These are phyloP conservation scores for Danielia oregonensis DNA, from an alignment of 805 yeast genomes.

Conservation along the genomic window DNA sequence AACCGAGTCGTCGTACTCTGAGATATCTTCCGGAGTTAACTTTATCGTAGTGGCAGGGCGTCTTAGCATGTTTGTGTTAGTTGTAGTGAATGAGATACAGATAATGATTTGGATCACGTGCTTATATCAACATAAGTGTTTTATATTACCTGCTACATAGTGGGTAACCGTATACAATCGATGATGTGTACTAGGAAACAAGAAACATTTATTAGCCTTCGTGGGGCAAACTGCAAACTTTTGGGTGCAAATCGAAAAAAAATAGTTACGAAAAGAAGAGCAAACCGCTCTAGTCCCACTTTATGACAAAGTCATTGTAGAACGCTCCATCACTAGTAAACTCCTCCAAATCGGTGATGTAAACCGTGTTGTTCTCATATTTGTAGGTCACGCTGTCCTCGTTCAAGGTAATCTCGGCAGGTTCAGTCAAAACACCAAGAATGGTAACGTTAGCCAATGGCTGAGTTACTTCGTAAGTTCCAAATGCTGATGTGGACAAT, in stretches of 20 bases:
- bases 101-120: too few species aligned
- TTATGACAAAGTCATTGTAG: slow-evolving; percentile 11
- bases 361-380: slow-evolving; percentile 15
- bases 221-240: background rate
- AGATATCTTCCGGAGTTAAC: slow-evolving; percentile 65
- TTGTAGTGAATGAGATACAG: too few species aligned
- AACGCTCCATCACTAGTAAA: slow-evolving; percentile 17
- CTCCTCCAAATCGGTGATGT: slow-evolving; percentile 15
- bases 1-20: slow-evolving; percentile 42
- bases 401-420: slow-evolving; percentile 14
- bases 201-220: too few species aligned
- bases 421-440: slow-evolving; percentile 17
- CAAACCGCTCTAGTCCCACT: slow-evolving; percentile 9
- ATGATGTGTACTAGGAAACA: too few species aligned
- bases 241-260: background rate
- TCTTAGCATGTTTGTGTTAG: slow-evolving; percentile 54
- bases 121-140: too few species aligned
- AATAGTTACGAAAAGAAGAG: too few species aligned
- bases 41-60: slow-evolving; percentile 67
- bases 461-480: slow-evolving; percentile 14
- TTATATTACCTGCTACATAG: too few species aligned
- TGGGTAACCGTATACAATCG: too few species aligned
- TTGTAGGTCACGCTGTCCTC: slow-evolving; percentile 9
- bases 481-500: slow-evolving; percentile 12
- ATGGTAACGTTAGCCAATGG: slow-evolving; percentile 20